These are phyloP conservation scores for Phaeosphaeria sp. DNA, from an alignment of 2,329 filamentous ascomycete species.

Conservation along the genomic window DNA sequence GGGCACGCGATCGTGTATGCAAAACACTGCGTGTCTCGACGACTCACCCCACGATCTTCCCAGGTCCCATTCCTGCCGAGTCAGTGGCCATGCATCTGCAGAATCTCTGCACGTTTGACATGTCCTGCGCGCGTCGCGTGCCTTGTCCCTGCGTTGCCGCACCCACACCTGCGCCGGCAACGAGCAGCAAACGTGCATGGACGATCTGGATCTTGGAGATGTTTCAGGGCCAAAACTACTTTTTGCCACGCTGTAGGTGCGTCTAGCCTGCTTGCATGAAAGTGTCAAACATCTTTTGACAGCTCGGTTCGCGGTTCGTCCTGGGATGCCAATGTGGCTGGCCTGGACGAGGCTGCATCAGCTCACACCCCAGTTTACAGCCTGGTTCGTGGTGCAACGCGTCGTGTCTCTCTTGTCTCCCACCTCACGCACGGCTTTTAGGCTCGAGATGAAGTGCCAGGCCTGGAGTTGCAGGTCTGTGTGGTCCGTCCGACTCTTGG, in stretches of 20 bases:
- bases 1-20: not conserved
- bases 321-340: not conserved
- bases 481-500: not conserved
- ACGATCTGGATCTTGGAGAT: not conserved
- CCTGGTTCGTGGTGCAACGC: not conserved
- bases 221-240: not conserved
- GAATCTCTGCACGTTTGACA: constrained; percentile 3
- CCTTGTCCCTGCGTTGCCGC: constrained; percentile 13
- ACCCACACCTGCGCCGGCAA: constrained; percentile 4
- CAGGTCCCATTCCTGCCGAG: constrained; percentile 12
- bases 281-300: not conserved
- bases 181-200: constrained; percentile 2
- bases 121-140: constrained; percentile 3
- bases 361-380: not conserved
- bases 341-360: not conserved
- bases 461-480: not conserved
- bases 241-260: not conserved
- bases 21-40: constrained; percentile 4
- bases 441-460: not conserved
- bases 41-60: not conserved
- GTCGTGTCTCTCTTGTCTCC: not conserved
- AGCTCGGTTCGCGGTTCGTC: not conserved
- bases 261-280: not conserved
- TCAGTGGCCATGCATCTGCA: constrained; percentile 21
- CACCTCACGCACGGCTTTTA: not conserved